Evolutionary conservation across 2,329 filamentous ascomycete genomes (phyloP).

Genomic region (Chaetoscypha palmicola): DNA sequence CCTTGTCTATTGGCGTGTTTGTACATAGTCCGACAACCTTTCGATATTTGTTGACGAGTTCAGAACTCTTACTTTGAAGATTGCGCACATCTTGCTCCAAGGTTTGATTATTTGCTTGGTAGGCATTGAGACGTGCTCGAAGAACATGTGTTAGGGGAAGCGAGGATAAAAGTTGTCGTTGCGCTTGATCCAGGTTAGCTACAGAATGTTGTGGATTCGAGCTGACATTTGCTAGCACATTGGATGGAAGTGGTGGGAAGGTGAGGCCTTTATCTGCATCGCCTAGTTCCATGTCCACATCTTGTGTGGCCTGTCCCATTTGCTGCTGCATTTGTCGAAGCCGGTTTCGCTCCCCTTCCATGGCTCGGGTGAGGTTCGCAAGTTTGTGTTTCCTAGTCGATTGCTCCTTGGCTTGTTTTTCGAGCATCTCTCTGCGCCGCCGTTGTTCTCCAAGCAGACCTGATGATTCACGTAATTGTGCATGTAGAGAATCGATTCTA

Average conservation of each 20-base stretch:
- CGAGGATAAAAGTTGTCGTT: conserved; percentile 33
- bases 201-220: conserved; percentile 33
- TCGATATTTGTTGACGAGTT: conserved; percentile 81
- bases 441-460: conserved; percentile 71
- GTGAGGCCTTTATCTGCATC: conserved; percentile 31
- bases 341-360: conserved; percentile 59
- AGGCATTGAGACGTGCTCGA: conserved; percentile 61
- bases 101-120: conserved; percentile 59
- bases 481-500: conserved; percentile 74
- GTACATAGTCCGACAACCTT: conserved; percentile 85
- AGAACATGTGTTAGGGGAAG: conserved; percentile 57
- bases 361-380: conserved; percentile 67
- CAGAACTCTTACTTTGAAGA: conserved; percentile 71
- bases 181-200: conserved; percentile 34
- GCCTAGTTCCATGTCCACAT: conserved; percentile 42
- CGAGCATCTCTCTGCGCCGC: conserved; percentile 63
- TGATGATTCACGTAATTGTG: conserved; percentile 72
- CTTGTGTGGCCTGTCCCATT: conserved; percentile 43
- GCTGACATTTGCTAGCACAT: conserved; percentile 25
- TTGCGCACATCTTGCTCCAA: conserved; percentile 61
- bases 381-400: conserved; percentile 62
- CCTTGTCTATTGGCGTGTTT: conserved; percentile 62
- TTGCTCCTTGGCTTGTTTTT: conserved; percentile 56
- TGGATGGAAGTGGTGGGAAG: conserved; percentile 20
- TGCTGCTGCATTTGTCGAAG: conserved; percentile 42